Evolutionary conservation across 1,139 yeast species (phyloP).

Genomic region (Wickerhamomyces sp.): DNA sequence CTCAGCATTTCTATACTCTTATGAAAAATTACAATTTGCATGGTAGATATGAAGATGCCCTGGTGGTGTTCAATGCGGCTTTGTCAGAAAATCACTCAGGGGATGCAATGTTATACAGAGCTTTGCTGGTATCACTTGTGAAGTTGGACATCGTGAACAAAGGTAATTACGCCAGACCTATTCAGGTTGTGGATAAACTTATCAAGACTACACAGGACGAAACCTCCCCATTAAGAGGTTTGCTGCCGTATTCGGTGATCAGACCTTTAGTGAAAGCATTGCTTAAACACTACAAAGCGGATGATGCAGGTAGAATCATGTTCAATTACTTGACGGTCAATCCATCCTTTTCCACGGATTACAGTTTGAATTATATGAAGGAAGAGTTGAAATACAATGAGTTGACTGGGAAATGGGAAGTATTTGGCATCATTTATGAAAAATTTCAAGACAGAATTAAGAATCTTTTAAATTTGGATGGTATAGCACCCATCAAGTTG

Average conservation of each 20-base stretch:
- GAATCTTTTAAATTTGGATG: slow-evolving; percentile 17
- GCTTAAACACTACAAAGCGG: slow-evolving; percentile 25
- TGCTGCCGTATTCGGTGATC: slow-evolving; percentile 28
- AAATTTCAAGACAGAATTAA: slow-evolving; percentile 26
- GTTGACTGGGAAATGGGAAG: slow-evolving; percentile 28
- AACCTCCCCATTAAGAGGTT: slow-evolving; percentile 18
- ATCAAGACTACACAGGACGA: slow-evolving; percentile 23
- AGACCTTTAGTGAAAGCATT: slow-evolving; percentile 29
- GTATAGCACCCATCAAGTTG: slow-evolving; percentile 23
- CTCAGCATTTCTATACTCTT: slow-evolving; percentile 12
- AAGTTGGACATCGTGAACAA: slow-evolving; percentile 30
- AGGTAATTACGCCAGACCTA: slow-evolving; percentile 24
- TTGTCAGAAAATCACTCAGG: slow-evolving; percentile 30
- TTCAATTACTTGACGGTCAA: slow-evolving; percentile 24
- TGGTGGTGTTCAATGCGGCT: slow-evolving; percentile 36
- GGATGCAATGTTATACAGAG: slow-evolving; percentile 35
- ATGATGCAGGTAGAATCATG: slow-evolving; percentile 27
- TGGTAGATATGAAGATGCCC: slow-evolving; percentile 23
- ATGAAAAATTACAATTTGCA: slow-evolving; percentile 14
- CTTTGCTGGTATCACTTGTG: slow-evolving; percentile 38
- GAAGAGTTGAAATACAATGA: slow-evolving; percentile 27
- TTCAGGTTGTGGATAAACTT: slow-evolving; percentile 25
- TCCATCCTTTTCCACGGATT: slow-evolving; percentile 18
- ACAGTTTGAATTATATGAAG: slow-evolving; percentile 26
- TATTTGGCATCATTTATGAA: slow-evolving; percentile 25